Evolutionary conservation across 306 rosid genomes (phyloP).

Genomic region (Dicorynia guianensis): DNA sequence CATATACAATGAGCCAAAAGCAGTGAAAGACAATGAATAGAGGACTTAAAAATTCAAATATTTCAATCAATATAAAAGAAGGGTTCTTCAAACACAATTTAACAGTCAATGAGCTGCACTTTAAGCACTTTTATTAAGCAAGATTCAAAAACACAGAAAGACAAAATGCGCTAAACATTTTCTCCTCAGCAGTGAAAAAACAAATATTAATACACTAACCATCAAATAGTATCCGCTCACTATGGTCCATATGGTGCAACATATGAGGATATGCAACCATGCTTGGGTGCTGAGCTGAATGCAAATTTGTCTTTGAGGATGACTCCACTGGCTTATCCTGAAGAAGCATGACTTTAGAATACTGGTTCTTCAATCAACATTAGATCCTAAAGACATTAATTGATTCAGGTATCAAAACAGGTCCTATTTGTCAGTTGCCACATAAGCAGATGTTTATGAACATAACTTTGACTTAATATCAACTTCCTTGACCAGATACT

Average conservation of each 20-base stretch:
- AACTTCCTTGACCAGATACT: slow-evolving; percentile 26
- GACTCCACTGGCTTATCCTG: slow-evolving; percentile 91
- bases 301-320: slow-evolving; percentile 61
- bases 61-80: too few relatives aligned
- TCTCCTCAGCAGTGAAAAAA: slow-evolving; percentile 7
- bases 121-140: too few relatives aligned
- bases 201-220: slow-evolving; percentile 58
- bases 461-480: slow-evolving; percentile 30
- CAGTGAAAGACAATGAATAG: too few relatives aligned
- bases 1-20: too few relatives aligned
- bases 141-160: too few relatives aligned
- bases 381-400: slow-evolving; percentile 69
- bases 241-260: slow-evolving; percentile 58
- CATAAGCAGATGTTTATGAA: slow-evolving; percentile 33
- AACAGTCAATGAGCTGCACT: too few relatives aligned
- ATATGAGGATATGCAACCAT: slow-evolving; percentile 65
- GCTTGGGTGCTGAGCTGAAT: slow-evolving; percentile 57
- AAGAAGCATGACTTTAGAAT: slow-evolving; percentile 82
- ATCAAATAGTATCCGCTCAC: slow-evolving; percentile 60
- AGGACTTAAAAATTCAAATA: too few relatives aligned
- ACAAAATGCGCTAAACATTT: neutral
- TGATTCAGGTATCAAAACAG: slow-evolving; percentile 57
- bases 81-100: too few relatives aligned
- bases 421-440: slow-evolving; percentile 43
- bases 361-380: slow-evolving; percentile 79